Conservation (phyloP, 2,329 filamentous ascomycete genomes). For the Pseudocercospora macadamiae region DNA sequence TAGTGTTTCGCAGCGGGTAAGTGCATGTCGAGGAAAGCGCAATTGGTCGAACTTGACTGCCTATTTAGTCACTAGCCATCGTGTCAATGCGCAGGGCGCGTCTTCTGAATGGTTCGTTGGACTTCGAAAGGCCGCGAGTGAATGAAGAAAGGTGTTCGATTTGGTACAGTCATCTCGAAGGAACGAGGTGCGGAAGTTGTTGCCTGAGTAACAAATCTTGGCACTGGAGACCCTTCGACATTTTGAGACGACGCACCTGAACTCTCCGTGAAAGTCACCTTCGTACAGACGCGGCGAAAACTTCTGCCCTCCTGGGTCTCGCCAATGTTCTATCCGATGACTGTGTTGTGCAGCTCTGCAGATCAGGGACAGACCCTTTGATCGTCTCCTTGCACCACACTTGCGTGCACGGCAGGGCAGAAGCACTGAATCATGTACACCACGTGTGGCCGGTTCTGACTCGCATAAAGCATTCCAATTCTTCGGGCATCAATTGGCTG, state of each 20-base stretch:
- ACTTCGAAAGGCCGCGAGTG: neutral
- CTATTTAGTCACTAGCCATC: neutral
- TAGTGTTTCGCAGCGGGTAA: neutral
- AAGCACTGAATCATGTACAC: slow-evolving; percentile 3
- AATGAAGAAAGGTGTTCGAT: neutral
- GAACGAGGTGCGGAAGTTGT: neutral
- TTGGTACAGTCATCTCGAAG: slow-evolving; percentile 1
- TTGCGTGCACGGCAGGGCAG: neutral
- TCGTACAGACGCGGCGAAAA: no score
- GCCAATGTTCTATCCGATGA: no score
- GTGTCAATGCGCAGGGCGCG: slow-evolving; percentile 1
- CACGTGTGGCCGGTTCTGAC: neutral
- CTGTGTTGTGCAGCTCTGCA: neutral
- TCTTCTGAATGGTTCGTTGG: neutral
- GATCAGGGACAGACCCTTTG: neutral
- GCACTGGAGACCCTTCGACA: no score
- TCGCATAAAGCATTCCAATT: neutral
- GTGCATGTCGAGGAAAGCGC: neutral
- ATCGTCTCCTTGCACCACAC: neutral
- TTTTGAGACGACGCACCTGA: no score
- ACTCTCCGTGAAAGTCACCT: no score
- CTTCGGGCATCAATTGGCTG: slow-evolving; percentile 2
- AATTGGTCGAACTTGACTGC: neutral
- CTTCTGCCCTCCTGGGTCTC: no score
- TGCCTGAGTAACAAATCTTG: no score